Percentiles rank a stretch among this genome's conserved stretches.
These are phyloP conservation scores for Apiotrichum sp. DNA, from an alignment of 1,284 basidiomycete genomes.

Conservation along the genomic window DNA sequence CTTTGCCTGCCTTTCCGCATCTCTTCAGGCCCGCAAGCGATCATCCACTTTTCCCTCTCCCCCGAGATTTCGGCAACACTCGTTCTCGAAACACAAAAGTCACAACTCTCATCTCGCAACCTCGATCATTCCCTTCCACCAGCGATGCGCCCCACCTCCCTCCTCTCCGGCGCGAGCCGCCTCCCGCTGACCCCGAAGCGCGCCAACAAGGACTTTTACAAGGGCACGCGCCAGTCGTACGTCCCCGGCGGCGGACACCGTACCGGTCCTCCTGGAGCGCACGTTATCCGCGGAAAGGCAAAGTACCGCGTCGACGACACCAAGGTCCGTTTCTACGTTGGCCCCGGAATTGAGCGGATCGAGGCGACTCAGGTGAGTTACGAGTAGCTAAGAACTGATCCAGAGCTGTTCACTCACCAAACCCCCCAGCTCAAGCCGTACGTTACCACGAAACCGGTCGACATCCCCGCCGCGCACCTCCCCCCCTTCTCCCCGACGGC, in stretches of 20 bases:
- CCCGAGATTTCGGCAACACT: no score
- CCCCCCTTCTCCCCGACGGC: conserved; percentile 18
- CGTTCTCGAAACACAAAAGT: no score
- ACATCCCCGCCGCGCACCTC: conserved; percentile 10
- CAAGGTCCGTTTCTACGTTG: conserved; percentile 74
- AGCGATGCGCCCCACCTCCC: conserved; percentile 37
- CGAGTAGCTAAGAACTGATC: background rate
- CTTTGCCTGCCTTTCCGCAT: no score
- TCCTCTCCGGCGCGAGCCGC: conserved; percentile 58
- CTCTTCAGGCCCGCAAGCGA: no score
- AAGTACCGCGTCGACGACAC: conserved; percentile 74
- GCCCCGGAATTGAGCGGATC: conserved; percentile 52
- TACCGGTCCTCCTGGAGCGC: conserved; percentile 77
- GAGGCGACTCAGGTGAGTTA: conserved; percentile 13
- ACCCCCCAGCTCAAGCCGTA: conserved; percentile 50
- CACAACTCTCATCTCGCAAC: no score
- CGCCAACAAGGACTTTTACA: conserved; percentile 90
- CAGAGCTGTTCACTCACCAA: background rate
- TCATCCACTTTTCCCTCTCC: no score
- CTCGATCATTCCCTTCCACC: background rate
- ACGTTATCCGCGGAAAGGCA: conserved; percentile 65
- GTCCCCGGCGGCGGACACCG: conserved; percentile 71
- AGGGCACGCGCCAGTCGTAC: conserved; percentile 74
- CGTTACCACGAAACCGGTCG: conserved; percentile 32
- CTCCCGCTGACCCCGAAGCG: conserved; percentile 71